Conservation (phyloP, 768 basidiomycete genomes). For the Cyclocybe aegerita region DNA sequence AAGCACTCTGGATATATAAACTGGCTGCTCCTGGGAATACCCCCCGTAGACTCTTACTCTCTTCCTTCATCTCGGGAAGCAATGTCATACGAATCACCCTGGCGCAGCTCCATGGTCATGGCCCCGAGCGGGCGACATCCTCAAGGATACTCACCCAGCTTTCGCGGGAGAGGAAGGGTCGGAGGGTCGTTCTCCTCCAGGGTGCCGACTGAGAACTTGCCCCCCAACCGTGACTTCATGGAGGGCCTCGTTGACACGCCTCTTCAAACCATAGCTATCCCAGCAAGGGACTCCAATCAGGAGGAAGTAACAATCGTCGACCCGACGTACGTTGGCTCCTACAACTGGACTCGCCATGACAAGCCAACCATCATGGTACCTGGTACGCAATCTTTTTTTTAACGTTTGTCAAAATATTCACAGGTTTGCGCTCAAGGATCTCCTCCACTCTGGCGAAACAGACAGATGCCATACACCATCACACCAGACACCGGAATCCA, state of each 20-base stretch:
- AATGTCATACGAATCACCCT: conserved; percentile 20
- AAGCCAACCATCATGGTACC: conserved; percentile 53
- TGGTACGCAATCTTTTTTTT: conserved; percentile 17
- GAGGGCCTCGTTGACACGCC: conserved; percentile 30
- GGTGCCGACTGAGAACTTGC: conserved; percentile 13
- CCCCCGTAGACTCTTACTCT: neutral
- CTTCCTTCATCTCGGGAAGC: conserved; percentile 5
- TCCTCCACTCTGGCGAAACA: conserved; percentile 53
- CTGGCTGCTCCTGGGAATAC: neutral
- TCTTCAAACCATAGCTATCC: conserved; percentile 25
- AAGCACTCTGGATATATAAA: conserved; percentile 1
- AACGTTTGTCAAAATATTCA: conserved; percentile 13
- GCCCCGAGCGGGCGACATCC: conserved; percentile 17
- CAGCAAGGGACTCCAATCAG: conserved; percentile 16
- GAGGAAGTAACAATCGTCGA: conserved; percentile 35
- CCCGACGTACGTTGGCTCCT: conserved; percentile 44
- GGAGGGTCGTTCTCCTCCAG: conserved; percentile 5
- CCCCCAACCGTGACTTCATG: conserved; percentile 34
- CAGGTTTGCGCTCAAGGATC: conserved; percentile 38
- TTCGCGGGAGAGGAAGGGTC: conserved; percentile 3
- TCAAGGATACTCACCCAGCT: conserved; percentile 5
- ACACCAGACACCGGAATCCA: conserved; percentile 45
- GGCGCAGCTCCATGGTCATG: conserved; percentile 24
- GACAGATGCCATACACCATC: conserved; percentile 46
- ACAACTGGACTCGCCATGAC: conserved; percentile 43